Evolutionary conservation across 1,284 basidiomycete species (phyloP).

Genomic region (Neotropicomus parvogracilis): DNA sequence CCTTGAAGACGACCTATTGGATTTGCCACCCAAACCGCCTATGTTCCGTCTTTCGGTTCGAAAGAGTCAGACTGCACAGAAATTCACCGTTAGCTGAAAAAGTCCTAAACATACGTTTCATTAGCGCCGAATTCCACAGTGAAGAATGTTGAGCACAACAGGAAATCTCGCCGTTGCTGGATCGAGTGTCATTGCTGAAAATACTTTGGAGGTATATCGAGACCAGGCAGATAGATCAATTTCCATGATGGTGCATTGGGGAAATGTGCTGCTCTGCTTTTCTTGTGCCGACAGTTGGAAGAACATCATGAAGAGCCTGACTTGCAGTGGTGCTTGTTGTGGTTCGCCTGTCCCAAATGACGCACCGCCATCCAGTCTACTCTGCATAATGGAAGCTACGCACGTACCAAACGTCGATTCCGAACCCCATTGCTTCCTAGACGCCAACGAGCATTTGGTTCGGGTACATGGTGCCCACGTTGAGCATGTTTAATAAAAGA

Average conservation of each 20-base stretch:
- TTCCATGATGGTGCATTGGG: constrained; percentile 1
- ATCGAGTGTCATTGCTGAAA: too few relatives aligned
- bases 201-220: background rate
- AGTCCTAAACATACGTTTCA: background rate
- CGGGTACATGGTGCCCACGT: accelerated
- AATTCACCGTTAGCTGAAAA: background rate
- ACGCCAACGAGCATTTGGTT: too few relatives aligned
- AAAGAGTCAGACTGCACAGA: background rate
- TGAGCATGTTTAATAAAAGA: background rate
- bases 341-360: too few relatives aligned
- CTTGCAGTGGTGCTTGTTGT: too few relatives aligned
- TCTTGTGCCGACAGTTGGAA: background rate
- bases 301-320: background rate
- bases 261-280: background rate
- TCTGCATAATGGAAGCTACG: background rate
- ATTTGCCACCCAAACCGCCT: background rate
- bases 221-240: background rate
- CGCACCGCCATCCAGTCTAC: too few relatives aligned
- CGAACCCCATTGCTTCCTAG: too few relatives aligned
- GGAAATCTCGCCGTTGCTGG: too few relatives aligned
- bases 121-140: too few relatives aligned
- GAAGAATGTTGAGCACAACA: too few relatives aligned
- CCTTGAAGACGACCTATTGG: background rate
- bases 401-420: background rate
- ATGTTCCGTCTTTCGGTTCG: background rate